Percentiles rank a stretch among this genome's conserved stretches.
Evolutionary conservation across 306 rosid genomes (phyloP).

Genomic region (Quercus agrifolia): DNA sequence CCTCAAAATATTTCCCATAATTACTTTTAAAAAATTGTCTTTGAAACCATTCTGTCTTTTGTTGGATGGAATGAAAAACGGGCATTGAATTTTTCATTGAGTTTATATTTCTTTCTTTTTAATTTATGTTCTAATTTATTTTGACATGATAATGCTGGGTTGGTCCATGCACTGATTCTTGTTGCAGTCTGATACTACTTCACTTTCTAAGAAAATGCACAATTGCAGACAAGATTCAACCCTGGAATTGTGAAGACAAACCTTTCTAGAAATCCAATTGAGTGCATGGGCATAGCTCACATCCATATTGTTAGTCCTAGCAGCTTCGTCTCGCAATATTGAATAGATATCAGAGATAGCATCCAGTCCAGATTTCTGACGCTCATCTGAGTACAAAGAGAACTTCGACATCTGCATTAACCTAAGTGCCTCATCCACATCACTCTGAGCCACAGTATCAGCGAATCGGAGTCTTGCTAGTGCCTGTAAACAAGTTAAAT

Average conservation of each 20-base stretch:
- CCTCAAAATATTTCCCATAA: neutral
- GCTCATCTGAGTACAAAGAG: slow-evolving; percentile 92
- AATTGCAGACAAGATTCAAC: slow-evolving; percentile 14
- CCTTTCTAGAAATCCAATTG: slow-evolving; percentile 98
- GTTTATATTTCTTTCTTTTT: neutral
- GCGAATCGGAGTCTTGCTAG: slow-evolving; percentile 92
- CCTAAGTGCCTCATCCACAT: slow-evolving; percentile 93
- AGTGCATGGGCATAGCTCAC: slow-evolving; percentile 88
- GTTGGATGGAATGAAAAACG: neutral
- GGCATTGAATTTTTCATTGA: neutral
- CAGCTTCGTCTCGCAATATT: slow-evolving; percentile 90
- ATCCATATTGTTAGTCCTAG: slow-evolving; percentile 63
- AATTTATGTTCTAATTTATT: neutral
- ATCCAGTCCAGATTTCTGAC: slow-evolving; percentile 91
- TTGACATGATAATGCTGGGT: neutral
- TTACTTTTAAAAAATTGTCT: neutral
- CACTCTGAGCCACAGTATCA: slow-evolving; percentile 90
- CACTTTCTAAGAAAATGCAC: neutral
- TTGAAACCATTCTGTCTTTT: neutral
- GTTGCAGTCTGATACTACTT: neutral
- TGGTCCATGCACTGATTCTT: neutral
- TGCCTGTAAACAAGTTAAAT: slow-evolving; percentile 51
- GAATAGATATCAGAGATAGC: slow-evolving; percentile 95
- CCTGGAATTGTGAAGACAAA: slow-evolving; percentile 21
- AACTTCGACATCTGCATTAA: slow-evolving; percentile 99